Evolutionary conservation across 768 basidiomycete genomes (phyloP), one percentile per base, ranked within the genome.

Genomic region (Pleurotus citrinopileatus): DNA sequence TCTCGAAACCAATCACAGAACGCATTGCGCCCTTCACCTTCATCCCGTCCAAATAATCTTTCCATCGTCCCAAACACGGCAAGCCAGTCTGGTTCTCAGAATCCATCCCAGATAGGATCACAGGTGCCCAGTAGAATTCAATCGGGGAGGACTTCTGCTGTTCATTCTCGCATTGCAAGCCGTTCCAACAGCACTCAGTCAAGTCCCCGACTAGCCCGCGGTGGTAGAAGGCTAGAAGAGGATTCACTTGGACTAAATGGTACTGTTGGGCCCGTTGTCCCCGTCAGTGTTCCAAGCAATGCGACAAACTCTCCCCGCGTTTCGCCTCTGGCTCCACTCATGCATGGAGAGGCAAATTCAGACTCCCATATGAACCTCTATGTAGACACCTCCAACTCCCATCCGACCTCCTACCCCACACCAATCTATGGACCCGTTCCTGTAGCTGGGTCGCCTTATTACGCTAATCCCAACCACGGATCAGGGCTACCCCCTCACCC

Each of bases 1-100:
- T 67, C 67, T 52, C 63, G 64, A 42, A 64, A 61, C 55, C 61
- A 54, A 29, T 48, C 58, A n/a, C 50, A 53, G 25, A 36, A 54
- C 22, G 55, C 32, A n/a, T 34, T n/a, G n/a, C 32, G 32, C n/a
- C 32, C 32, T n/a, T 34, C 32, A 10, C 32, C 32, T 9, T n/a
- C 32, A 34, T n/a, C 10, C 32, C 32, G n/a, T n/a, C n/a, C n/a
- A n/a, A n/a, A 34, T 10, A 34, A 34, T 34, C 32, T 10, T 9
- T n/a, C 32, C n/a, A n/a, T 9, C 3, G 9, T 34, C 8, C 32
- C 56, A 10, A 52, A 52, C 27, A 46, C 56, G 23, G 44, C 50
- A 17, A 55, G 61, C 29, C 51, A 51, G 13, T 61, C 63, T 23
- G 55, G 42, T 22, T 57, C 56, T 26, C 48, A 51, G n/a, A 37